These are phyloP conservation scores for Effrenium voratum DNA, from an alignment of 73 alveolate species.

Conservation along the genomic window DNA sequence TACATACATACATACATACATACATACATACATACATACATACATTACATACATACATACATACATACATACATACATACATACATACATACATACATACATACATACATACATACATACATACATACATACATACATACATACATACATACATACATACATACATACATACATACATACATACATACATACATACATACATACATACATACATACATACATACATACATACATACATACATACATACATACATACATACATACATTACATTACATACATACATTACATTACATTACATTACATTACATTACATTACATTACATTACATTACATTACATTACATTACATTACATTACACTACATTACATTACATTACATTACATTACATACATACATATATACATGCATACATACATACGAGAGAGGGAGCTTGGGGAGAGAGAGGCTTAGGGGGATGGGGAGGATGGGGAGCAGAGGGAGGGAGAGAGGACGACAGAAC, in stretches of 20 bases:
- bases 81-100: neutral
- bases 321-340: too few relatives aligned
- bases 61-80: neutral
- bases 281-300: too few relatives aligned
- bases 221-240: neutral
- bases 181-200: neutral
- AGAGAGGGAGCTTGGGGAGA: neutral
- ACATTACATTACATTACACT: too few relatives aligned
- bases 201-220: neutral
- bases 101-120: neutral
- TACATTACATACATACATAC: too few relatives aligned
- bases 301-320: too few relatives aligned
- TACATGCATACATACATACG: neutral
- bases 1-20: neutral
- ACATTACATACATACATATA: neutral
- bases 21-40: neutral
- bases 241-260: neutral
- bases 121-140: neutral
- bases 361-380: too few relatives aligned
- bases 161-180: neutral
- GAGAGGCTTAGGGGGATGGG: too few relatives aligned
- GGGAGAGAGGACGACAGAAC: neutral
- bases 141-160: neutral
- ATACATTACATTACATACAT: too few relatives aligned
- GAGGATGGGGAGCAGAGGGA: too few relatives aligned